These are phyloP conservation scores for Plasmodium inui DNA, from an alignment of 169 alveolate genomes.

Conservation along the genomic window DNA sequence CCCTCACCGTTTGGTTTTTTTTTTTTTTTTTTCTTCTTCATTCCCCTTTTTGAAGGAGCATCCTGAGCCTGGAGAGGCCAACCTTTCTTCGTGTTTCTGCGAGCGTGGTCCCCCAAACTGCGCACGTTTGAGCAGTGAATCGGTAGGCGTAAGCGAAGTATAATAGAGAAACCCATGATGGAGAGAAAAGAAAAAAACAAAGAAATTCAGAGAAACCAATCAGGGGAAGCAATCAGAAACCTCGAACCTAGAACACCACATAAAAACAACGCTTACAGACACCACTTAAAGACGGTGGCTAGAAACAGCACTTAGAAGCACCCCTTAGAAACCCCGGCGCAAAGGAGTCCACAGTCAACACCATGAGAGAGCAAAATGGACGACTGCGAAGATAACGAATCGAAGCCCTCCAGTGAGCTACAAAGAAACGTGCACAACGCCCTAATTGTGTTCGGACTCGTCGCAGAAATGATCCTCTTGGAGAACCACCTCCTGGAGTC, in stretches of 20 bases:
- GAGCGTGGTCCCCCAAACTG: neutral
- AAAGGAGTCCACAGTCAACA: neutral
- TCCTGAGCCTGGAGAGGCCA: neutral
- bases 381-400: neutral
- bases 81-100: neutral
- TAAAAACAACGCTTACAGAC: neutral
- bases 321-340: neutral
- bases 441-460: constrained; percentile 38
- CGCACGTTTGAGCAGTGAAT: neutral
- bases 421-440: constrained; percentile 18
- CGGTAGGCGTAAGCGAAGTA: neutral
- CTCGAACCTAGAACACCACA: neutral
- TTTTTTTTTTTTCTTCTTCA: neutral
- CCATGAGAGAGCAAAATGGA: neutral
- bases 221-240: neutral
- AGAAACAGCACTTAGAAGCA: neutral
- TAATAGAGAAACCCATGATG: neutral
- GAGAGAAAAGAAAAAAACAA: neutral
- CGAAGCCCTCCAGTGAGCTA: constrained; percentile 6
- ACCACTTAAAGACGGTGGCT: too few relatives aligned
- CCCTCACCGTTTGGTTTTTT: neutral
- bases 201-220: neutral
- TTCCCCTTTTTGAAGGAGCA: neutral
- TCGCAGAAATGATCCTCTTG: constrained; percentile 34
- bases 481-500: constrained; percentile 43